Conservation (phyloP, 1,139 yeast species). For the Suhomyces taliae region DNA sequence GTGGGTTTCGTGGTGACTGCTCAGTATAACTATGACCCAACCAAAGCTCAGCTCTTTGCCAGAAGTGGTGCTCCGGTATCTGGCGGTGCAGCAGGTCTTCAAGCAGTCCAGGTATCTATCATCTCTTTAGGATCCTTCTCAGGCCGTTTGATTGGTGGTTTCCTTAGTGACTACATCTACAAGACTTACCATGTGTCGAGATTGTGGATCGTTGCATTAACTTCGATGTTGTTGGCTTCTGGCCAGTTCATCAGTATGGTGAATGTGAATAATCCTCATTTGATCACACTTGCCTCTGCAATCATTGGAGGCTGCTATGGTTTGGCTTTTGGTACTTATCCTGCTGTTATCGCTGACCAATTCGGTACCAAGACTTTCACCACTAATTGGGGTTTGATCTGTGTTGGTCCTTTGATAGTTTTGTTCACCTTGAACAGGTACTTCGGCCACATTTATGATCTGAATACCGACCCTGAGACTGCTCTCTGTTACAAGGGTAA, state of each 20-base stretch:
- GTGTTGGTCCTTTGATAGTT: slow-evolving; percentile 42
- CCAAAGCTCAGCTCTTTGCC: slow-evolving; percentile 3
- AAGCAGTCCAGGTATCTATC: slow-evolving; percentile 46
- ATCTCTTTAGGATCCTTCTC: slow-evolving; percentile 43
- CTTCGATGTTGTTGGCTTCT: slow-evolving; percentile 26
- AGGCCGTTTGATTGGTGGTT: slow-evolving; percentile 41
- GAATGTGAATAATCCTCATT: slow-evolving; percentile 28
- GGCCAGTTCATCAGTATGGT: slow-evolving; percentile 34
- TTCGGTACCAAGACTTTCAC: slow-evolving; percentile 45
- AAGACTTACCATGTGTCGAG: slow-evolving; percentile 36
- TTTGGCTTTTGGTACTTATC: slow-evolving; percentile 43
- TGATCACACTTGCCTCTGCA: slow-evolving; percentile 34
- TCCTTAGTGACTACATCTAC: slow-evolving; percentile 39
- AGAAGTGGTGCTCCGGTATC: slow-evolving; percentile 12
- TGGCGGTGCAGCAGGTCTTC: slow-evolving; percentile 33
- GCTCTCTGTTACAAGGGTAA: slow-evolving; percentile 39
- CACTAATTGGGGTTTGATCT: slow-evolving; percentile 48
- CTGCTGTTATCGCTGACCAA: slow-evolving; percentile 47
- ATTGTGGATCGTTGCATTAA: slow-evolving; percentile 38
- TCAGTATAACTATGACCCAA: slow-evolving; percentile 29
- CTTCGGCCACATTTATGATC: slow-evolving; percentile 43
- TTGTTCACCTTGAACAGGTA: slow-evolving; percentile 38
- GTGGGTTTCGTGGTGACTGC: slow-evolving; percentile 48
- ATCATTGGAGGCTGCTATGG: slow-evolving; percentile 44
- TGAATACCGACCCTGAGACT: slow-evolving; percentile 29